These are phyloP conservation scores for Mycosphaerella arachidis DNA, from an alignment of 2,329 filamentous ascomycete species.

Conservation along the genomic window DNA sequence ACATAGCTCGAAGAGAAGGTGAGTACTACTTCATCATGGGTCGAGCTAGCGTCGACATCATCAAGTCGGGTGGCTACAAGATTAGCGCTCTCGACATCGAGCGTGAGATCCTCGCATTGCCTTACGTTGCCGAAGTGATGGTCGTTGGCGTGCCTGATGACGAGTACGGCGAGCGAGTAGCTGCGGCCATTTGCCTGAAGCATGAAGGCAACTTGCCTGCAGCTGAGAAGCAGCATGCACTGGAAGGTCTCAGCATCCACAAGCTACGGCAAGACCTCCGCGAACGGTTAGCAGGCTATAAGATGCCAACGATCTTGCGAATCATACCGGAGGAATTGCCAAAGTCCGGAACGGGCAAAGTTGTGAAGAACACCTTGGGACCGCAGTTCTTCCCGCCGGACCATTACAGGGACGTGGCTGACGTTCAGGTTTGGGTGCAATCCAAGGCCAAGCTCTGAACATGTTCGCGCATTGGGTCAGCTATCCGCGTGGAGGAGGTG, in stretches of 20 bases:
- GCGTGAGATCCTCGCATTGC: slow-evolving; percentile 47
- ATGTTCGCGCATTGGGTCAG: not conserved
- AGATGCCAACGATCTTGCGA: slow-evolving; percentile 46
- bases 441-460: slow-evolving; percentile 18
- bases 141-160: slow-evolving; percentile 52
- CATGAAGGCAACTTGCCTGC: slow-evolving; percentile 27
- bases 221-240: slow-evolving; percentile 18
- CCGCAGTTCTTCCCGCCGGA: slow-evolving; percentile 30
- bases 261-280: slow-evolving; percentile 43
- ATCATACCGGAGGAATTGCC: slow-evolving; percentile 45
- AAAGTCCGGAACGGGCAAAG: slow-evolving; percentile 47
- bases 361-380: slow-evolving; percentile 44
- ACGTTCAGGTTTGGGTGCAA: slow-evolving; percentile 26
- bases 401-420: slow-evolving; percentile 14
- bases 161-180: slow-evolving; percentile 53
- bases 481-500: not conserved
- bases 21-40: slow-evolving; percentile 52
- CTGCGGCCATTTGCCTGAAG: slow-evolving; percentile 47
- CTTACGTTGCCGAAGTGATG: slow-evolving; percentile 49
- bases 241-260: slow-evolving; percentile 35
- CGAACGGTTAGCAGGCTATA: slow-evolving; percentile 44
- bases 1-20: slow-evolving; percentile 37
- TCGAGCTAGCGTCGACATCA: slow-evolving; percentile 50
- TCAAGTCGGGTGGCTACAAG: slow-evolving; percentile 55
- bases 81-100: slow-evolving; percentile 54